Percentiles rank a stretch among this genome's conserved stretches.
phyloP scores from a whole-genome alignment of 768 basidiomycete species.

The Lepiota venenata region DNA sequence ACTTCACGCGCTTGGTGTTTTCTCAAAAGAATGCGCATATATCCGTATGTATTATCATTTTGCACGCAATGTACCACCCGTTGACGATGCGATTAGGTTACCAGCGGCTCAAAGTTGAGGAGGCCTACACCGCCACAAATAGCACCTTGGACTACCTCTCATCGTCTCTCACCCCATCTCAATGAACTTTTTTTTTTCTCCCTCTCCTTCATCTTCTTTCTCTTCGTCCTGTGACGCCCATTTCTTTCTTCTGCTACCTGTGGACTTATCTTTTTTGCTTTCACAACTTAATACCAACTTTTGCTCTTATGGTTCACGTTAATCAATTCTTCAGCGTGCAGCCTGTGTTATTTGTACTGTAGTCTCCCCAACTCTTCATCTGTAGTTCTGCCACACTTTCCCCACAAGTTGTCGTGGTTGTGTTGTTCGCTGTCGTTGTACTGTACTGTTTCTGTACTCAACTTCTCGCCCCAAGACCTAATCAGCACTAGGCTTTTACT shows the following conservation, averaged over 20 bases:
- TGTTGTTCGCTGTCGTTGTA: slow-evolving; percentile 5
- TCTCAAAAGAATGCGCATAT: slow-evolving; percentile 40
- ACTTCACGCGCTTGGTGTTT: slow-evolving; percentile 37
- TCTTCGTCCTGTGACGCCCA: slow-evolving; percentile 1
- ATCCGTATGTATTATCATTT: slow-evolving; percentile 36
- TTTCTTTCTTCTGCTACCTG: neutral
- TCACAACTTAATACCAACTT: slow-evolving; percentile 4
- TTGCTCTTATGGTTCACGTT: slow-evolving; percentile 4
- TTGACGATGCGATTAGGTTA: slow-evolving; percentile 28
- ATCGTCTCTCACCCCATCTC: slow-evolving; percentile 8
- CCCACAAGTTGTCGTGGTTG: neutral
- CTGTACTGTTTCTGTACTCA: slow-evolving; percentile 4
- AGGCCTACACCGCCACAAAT: slow-evolving; percentile 39
- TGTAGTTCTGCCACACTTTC: slow-evolving; percentile 1
- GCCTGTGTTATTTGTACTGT: slow-evolving; percentile 9
- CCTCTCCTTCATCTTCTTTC: slow-evolving; percentile 7
- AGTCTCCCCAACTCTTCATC: neutral
- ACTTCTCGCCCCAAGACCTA: slow-evolving; percentile 1
- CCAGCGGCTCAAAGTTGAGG: slow-evolving; percentile 43
- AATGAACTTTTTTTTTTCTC: slow-evolving; percentile 4
- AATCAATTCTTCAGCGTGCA: neutral
- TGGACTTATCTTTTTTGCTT: neutral
- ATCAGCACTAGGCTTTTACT: slow-evolving; percentile 5
- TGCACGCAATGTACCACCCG: slow-evolving; percentile 1
- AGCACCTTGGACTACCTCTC: slow-evolving; percentile 10